phyloP scores from a whole-genome alignment of 1,139 yeast species.

The Blastobotrys buckinghamii region DNA sequence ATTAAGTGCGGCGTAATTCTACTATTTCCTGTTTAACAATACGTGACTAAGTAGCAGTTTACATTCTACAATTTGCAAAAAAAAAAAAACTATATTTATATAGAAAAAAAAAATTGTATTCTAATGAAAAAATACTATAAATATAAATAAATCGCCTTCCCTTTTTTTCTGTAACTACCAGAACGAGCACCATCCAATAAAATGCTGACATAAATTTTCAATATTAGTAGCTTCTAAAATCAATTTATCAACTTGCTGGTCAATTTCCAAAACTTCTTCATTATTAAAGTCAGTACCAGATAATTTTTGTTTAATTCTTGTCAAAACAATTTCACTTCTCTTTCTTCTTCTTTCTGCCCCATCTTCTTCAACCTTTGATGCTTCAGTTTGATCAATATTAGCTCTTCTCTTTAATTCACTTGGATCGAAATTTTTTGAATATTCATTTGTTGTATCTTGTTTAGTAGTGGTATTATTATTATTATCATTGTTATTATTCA shows the following conservation, averaged over 20 bases:
- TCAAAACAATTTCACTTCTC: constrained; percentile 84
- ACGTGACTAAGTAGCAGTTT: too few species aligned
- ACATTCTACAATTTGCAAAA: background rate
- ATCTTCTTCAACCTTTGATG: constrained; percentile 49
- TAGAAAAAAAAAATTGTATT: too few species aligned
- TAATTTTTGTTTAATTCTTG: constrained; percentile 84
- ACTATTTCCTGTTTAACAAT: too few species aligned
- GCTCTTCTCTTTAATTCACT: constrained; percentile 66
- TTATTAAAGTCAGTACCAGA: constrained; percentile 90
- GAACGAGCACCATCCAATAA: constrained; percentile 98
- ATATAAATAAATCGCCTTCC: background rate
- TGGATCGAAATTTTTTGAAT: constrained; percentile 35
- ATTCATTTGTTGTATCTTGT: background rate
- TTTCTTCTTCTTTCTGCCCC: constrained; percentile 82
- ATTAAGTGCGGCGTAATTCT: too few species aligned
- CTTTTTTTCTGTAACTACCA: too few species aligned
- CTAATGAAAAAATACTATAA: too few species aligned
- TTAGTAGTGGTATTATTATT: background rate
- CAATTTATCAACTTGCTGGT: constrained; percentile 87
- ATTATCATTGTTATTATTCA: background rate
- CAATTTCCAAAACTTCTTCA: constrained; percentile 64
- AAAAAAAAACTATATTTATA: background rate
- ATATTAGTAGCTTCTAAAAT: constrained; percentile 96
- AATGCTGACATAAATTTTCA: constrained; percentile 93
- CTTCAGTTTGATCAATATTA: constrained; percentile 71